Conservation (phyloP, 495 filamentous ascomycete genomes). For the Aspergillus nanangensis region DNA sequence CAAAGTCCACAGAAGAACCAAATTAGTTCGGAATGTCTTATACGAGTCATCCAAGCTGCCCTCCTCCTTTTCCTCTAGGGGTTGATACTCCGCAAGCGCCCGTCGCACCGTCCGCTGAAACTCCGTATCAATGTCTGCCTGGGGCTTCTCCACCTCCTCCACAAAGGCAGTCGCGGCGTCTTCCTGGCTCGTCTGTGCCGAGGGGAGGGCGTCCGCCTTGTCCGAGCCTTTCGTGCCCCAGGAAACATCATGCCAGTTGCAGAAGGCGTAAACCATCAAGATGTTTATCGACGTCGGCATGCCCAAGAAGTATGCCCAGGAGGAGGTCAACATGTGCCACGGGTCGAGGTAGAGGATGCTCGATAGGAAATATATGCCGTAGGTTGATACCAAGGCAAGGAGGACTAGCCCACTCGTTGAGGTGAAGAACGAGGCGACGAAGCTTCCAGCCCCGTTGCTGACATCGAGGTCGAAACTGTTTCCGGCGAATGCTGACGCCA, state of each 20-base stretch:
- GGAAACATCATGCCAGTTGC: slow-evolving; percentile 99
- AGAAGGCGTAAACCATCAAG: slow-evolving; percentile 95
- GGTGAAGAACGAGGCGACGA: slow-evolving; percentile 72
- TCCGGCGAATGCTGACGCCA: slow-evolving; percentile 69
- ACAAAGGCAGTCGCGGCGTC: slow-evolving; percentile 78
- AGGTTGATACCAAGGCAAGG: slow-evolving; percentile 86
- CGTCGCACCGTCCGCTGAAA: slow-evolving; percentile 95
- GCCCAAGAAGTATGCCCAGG: slow-evolving; percentile 83
- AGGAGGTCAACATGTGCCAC: slow-evolving; percentile 99
- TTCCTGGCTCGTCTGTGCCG: slow-evolving; percentile 74
- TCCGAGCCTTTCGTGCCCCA: slow-evolving; percentile 99
- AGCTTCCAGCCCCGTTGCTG: slow-evolving; percentile 41
- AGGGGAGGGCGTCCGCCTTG: slow-evolving; percentile 88
- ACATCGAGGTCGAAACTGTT: slow-evolving; percentile 49
- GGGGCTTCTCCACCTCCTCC: slow-evolving; percentile 91
- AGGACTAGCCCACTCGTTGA: slow-evolving; percentile 74
- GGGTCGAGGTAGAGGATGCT: slow-evolving; percentile 97
- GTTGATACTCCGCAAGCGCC: slow-evolving; percentile 69
- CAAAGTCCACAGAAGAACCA: slow-evolving; percentile 90
- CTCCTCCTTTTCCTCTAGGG: slow-evolving; percentile 65
- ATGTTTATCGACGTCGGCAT: slow-evolving; percentile 99
- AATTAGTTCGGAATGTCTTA: slow-evolving; percentile 92
- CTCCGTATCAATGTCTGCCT: slow-evolving; percentile 95
- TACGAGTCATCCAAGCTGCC: slow-evolving; percentile 93
- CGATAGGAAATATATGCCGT: slow-evolving; percentile 90